Percentiles rank a stretch among this genome's conserved stretches.
Evolutionary conservation across 306 rosid genomes (phyloP).

Genomic region (Pyrus communis): DNA sequence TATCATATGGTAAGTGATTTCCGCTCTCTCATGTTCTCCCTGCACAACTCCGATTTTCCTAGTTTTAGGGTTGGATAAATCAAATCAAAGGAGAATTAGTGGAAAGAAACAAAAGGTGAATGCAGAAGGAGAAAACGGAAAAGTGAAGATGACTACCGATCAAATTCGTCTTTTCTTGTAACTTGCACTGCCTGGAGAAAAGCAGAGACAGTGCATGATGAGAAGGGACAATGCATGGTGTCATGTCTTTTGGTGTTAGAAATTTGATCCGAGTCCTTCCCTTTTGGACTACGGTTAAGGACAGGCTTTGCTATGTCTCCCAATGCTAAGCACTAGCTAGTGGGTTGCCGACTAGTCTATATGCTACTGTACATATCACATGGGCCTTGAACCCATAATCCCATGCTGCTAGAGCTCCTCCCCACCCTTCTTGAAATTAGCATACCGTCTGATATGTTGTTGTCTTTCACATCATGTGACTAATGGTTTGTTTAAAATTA

Average conservation of each 20-base stretch:
- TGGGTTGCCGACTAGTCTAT: neutral
- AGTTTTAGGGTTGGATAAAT: too few species aligned
- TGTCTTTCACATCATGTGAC: neutral
- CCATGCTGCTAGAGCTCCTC: neutral
- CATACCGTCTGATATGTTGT: fast-evolving
- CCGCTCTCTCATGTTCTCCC: too few species aligned
- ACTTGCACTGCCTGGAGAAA: neutral
- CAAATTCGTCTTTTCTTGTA: neutral
- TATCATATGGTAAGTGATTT: too few species aligned
- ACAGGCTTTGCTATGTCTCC: neutral
- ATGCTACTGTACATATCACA: neutral
- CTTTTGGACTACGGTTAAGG: neutral
- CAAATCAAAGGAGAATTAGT: too few species aligned
- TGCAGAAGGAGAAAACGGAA: too few species aligned
- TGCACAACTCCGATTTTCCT: too few species aligned
- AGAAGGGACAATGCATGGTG: neutral
- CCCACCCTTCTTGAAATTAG: neutral
- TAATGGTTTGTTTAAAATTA: too few species aligned
- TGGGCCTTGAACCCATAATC: conserved; percentile 1
- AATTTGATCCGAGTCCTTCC: neutral
- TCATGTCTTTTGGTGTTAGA: neutral
- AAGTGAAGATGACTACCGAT: too few species aligned
- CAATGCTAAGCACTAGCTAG: neutral
- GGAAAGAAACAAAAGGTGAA: too few species aligned
- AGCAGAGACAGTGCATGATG: neutral